phyloP scores from a whole-genome alignment of 768 basidiomycete genomes.

The Rhodotorula toruloides region DNA sequence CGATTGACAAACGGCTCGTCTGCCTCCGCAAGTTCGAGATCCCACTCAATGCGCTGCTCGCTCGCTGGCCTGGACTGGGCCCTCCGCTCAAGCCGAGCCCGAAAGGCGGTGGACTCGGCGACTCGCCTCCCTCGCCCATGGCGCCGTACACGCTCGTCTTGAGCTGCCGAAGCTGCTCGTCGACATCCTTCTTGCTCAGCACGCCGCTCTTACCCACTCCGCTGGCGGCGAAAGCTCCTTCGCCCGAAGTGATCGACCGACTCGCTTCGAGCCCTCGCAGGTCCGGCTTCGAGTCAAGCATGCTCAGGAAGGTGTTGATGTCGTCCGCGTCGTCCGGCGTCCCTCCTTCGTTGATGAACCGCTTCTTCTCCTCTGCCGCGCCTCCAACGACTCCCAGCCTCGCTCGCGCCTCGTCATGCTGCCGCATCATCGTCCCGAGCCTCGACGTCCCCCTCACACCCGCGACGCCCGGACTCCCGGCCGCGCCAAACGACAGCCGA shows the following conservation, averaged over 20 bases:
- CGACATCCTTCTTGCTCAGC: conserved; percentile 21
- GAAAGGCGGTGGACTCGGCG: too few species aligned
- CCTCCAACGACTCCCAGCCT: neutral
- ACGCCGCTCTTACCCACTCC: neutral
- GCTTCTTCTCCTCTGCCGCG: neutral
- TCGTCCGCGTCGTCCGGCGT: conserved; percentile 30
- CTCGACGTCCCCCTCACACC: neutral
- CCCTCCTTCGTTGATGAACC: conserved; percentile 3
- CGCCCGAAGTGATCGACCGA: neutral
- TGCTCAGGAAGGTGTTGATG: conserved; percentile 36
- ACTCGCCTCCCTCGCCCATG: too few species aligned
- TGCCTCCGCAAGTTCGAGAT: conserved; percentile 22
- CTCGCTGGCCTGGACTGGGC: conserved; percentile 5
- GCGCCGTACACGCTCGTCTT: conserved; percentile 17
- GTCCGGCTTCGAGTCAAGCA: conserved; percentile 38
- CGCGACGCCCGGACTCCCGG: neutral
- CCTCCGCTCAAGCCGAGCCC: neutral
- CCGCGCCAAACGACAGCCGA: conserved; percentile 1
- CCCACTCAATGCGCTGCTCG: too few species aligned
- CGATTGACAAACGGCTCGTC: conserved; percentile 23
- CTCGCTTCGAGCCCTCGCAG: conserved; percentile 1
- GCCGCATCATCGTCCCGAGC: neutral
- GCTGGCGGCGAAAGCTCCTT: neutral
- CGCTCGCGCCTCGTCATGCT: neutral
- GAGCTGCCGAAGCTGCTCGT: conserved; percentile 24